Evolutionary conservation across 2,329 filamentous ascomycete genomes (phyloP).

Genomic region (Colletotrichum orchidophilum): DNA sequence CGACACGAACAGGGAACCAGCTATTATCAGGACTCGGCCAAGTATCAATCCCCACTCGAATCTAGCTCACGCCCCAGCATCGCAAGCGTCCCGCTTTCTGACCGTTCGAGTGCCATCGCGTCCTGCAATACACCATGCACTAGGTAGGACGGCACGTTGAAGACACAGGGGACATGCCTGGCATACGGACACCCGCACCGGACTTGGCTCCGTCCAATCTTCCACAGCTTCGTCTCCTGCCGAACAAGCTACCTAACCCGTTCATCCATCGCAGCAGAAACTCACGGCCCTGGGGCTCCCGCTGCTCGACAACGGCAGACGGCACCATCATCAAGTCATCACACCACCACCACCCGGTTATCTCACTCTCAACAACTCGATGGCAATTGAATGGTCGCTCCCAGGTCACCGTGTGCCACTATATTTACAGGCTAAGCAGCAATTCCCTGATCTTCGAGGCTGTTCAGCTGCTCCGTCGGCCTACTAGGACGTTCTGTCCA

Average conservation of each 20-base stretch:
- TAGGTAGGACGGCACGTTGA: neutral
- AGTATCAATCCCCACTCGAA: neutral
- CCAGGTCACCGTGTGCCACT: neutral
- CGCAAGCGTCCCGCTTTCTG: neutral
- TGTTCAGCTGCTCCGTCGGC: neutral
- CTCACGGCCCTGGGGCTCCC: neutral
- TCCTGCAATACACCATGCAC: neutral
- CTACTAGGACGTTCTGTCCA: neutral
- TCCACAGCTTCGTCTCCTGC: too few relatives aligned
- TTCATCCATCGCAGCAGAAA: neutral
- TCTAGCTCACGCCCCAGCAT: neutral
- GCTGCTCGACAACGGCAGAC: neutral
- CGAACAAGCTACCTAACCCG: neutral
- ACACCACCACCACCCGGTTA: neutral
- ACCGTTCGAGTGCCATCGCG: conserved; percentile 14
- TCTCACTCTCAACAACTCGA: neutral
- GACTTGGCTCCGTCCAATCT: neutral
- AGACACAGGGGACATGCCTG: neutral
- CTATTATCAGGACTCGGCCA: neutral
- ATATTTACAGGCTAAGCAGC: neutral
- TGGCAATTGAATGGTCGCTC: neutral
- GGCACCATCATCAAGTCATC: neutral
- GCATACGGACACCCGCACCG: neutral
- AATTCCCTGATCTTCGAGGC: neutral
- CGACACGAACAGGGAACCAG: neutral